Evolutionary conservation across 2,329 filamentous ascomycete genomes (phyloP).

Genomic region (Nigrospora sphaerica): DNA sequence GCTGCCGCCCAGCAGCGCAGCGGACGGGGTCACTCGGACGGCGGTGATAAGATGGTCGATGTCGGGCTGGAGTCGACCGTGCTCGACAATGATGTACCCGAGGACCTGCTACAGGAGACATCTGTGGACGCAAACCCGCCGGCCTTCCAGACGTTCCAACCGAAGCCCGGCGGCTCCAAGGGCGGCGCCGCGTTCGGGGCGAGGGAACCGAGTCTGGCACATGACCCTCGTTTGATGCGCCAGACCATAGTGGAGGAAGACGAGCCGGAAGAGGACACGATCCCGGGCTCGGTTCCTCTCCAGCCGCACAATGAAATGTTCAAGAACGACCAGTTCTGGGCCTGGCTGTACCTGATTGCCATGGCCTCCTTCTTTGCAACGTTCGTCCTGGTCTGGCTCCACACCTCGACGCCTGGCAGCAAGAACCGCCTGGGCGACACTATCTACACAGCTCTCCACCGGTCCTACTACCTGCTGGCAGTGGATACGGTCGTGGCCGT

Average conservation of each 20-base stretch:
- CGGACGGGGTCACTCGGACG: constrained; percentile 22
- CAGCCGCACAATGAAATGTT: constrained; percentile 62
- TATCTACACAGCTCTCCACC: constrained; percentile 81
- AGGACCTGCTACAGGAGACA: constrained; percentile 50
- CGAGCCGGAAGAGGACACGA: constrained; percentile 23
- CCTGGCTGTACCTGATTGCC: constrained; percentile 79
- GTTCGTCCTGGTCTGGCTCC: constrained; percentile 82
- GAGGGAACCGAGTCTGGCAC: constrained; percentile 36
- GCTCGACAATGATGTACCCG: constrained; percentile 52
- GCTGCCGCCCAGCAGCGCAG: constrained; percentile 17
- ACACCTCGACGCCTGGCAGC: constrained; percentile 65
- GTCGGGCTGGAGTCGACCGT: constrained; percentile 69
- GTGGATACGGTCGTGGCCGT: constrained; percentile 89
- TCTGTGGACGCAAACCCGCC: constrained; percentile 47
- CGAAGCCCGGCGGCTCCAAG: constrained; percentile 26
- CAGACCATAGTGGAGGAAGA: constrained; percentile 30
- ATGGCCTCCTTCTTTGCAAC: constrained; percentile 80
- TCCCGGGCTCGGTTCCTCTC: constrained; percentile 41
- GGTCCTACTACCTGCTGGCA: constrained; percentile 82
- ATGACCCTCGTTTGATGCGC: constrained; percentile 37
- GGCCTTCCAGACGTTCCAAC: constrained; percentile 54
- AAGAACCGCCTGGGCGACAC: constrained; percentile 81
- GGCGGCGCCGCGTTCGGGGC: constrained; percentile 30
- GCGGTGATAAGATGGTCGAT: constrained; percentile 72
- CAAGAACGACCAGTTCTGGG: constrained; percentile 85